Percentiles rank a stretch among this genome's conserved stretches.
These are phyloP conservation scores for Globisporangium alternatum DNA, from an alignment of 352 stramenopile genomes.

Conservation along the genomic window DNA sequence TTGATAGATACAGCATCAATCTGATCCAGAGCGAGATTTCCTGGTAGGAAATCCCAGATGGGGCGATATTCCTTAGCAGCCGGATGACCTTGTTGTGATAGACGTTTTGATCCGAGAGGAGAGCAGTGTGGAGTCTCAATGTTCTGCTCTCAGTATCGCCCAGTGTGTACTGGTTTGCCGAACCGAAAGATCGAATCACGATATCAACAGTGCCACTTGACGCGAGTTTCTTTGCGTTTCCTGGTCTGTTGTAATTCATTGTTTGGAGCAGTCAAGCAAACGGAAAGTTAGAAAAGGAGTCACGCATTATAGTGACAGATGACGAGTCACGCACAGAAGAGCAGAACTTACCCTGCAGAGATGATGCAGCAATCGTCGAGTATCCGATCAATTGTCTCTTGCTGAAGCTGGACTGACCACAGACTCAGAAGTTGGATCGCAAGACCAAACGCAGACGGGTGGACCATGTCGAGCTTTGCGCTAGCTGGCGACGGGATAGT, in stretches of 20 bases:
- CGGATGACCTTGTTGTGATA: conserved; percentile 4
- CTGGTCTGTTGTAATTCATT: conserved; percentile 16
- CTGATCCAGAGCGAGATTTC: conserved; percentile 18
- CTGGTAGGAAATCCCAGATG: conserved; percentile 10
- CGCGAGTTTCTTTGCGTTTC: conserved; percentile 23
- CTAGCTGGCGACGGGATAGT: not conserved
- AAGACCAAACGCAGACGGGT: conserved; percentile 24
- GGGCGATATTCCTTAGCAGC: conserved; percentile 6
- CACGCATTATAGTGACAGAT: not conserved
- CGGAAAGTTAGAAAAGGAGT: not conserved
- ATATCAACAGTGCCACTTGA: conserved; percentile 21
- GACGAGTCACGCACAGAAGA: not conserved
- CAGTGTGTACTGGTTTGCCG: not conserved
- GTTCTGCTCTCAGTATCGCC: not conserved
- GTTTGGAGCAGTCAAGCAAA: not conserved
- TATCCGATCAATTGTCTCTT: conserved; percentile 14
- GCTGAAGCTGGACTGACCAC: conserved; percentile 16
- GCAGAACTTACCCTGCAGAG: conserved; percentile 6
- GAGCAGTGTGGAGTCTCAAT: conserved; percentile 17
- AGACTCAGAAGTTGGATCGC: conserved; percentile 31
- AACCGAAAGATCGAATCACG: conserved; percentile 31
- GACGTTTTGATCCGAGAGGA: conserved; percentile 28
- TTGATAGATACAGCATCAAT: conserved; percentile 8
- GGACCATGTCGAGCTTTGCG: conserved; percentile 9
- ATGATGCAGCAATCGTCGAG: conserved; percentile 13